Evolutionary conservation across 345 rosid species (phyloP), one percentile per base, ranked within the genome.

Genomic region (Microcos paniculata): DNA sequence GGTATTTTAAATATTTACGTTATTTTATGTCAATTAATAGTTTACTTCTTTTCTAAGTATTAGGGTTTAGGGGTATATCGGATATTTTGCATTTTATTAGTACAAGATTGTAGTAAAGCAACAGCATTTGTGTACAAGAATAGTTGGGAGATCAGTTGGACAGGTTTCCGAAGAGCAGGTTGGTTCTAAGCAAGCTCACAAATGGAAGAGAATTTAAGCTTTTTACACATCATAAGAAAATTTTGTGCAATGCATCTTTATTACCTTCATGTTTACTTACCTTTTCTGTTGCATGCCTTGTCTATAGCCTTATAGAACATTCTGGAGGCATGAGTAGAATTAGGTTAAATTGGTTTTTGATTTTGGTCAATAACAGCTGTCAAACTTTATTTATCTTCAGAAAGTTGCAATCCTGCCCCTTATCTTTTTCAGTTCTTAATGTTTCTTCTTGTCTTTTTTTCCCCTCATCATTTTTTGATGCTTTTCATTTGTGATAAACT

Each of bases 401-500:
- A 67, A 67, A 68, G 38, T 28, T 46, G 56, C 57, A 48, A 48
- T 48, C 24, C 23, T 26, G 18, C 45, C 53, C 21, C 21, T 43
- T 46, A 24, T 67, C 71, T 19, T 8, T 26, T 48, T 8, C 45
- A 40, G 6, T 40, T 28, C 56, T 28, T 15, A 1, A 26, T 59
- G 19, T 35, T 23, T 16, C 30, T 12, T 16, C 19, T 62, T 35
- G 5, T 33, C 10, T 19, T 4, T 2, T 26, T 30, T 30, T 8
- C 18, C 14, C 48, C 57, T 69, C 30, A 18, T 19, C 38, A 48
- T 42, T 31, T 42, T 49, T 51, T 19, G 28, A 51, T 51, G 73
- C 73, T 69, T 49, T 19, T 69, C 40, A 6, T 49, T 19, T 5
- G 73, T 49, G 58, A 46, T 69, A 69, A 48, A 69, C 28, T 21